These are phyloP conservation scores for Agroathelia rolfsii DNA, from an alignment of 1,284 basidiomycete species.

Conservation along the genomic window DNA sequence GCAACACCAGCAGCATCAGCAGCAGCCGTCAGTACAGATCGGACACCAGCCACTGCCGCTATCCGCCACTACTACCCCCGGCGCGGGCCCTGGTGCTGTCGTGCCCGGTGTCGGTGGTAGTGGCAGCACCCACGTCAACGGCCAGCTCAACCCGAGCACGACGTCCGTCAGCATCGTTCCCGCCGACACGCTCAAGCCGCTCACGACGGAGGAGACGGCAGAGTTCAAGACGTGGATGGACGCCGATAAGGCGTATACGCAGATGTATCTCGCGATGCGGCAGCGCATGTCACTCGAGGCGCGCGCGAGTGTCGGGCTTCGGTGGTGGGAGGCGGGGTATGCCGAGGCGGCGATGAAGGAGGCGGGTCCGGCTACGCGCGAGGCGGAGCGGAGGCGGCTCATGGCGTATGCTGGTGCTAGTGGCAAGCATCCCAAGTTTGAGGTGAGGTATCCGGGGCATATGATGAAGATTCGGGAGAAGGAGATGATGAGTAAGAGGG, in stretches of 20 bases:
- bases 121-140: constrained; percentile 24
- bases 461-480: constrained; percentile 23
- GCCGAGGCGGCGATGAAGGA: constrained; percentile 18
- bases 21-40: constrained; percentile 13
- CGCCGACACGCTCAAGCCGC: constrained; percentile 34
- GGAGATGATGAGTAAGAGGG: constrained; percentile 32
- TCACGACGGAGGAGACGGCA: constrained; percentile 32
- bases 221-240: constrained; percentile 34
- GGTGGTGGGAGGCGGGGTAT: constrained; percentile 20
- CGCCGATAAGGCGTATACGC: constrained; percentile 41
- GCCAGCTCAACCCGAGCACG: constrained; percentile 46
- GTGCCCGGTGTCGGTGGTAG: constrained; percentile 11
- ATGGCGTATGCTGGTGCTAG: constrained; percentile 19
- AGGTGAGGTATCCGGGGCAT: constrained; percentile 58
- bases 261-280: constrained; percentile 30
- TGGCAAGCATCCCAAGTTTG: constrained; percentile 53
- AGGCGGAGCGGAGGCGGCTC: constrained; percentile 23
- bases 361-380: constrained; percentile 16
- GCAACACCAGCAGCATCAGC: constrained; percentile 13
- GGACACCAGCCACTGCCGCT: constrained; percentile 13
- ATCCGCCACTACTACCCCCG: constrained; percentile 4
- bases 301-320: constrained; percentile 2
- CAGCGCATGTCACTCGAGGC: constrained; percentile 34
- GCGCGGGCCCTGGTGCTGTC: constrained; percentile 8
- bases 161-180: constrained; percentile 61